These are phyloP conservation scores for Colletotrichum sidae DNA, from an alignment of 2,329 filamentous ascomycete species.

Conservation along the genomic window DNA sequence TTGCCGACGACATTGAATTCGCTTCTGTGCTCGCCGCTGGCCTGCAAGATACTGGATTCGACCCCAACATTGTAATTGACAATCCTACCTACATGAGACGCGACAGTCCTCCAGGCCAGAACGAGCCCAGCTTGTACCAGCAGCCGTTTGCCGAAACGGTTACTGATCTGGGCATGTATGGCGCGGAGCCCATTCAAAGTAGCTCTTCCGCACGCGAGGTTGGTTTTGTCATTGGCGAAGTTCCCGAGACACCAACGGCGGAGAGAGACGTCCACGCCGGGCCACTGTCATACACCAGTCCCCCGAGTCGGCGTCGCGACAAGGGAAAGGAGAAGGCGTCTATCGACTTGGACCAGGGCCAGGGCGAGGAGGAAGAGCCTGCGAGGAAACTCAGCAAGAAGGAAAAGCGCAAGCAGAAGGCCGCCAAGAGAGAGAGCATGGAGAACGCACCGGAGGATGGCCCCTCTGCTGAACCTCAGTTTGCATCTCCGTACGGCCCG, in stretches of 20 bases:
- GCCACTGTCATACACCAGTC: conserved; percentile 44
- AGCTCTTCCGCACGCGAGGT: conserved; percentile 45
- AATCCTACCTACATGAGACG: conserved; percentile 72
- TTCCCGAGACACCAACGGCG: conserved; percentile 51
- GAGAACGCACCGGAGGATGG: conserved; percentile 23
- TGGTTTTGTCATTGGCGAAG: conserved; percentile 62
- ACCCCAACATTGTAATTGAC: conserved; percentile 76
- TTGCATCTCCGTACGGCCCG: background rate
- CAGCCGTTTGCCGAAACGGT: conserved; percentile 62
- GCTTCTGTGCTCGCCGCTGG: conserved; percentile 77
- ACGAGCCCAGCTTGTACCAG: conserved; percentile 61
- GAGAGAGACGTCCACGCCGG: conserved; percentile 11
- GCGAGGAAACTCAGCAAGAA: conserved; percentile 57
- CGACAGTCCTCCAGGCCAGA: conserved; percentile 71
- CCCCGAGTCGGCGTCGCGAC: conserved; percentile 39
- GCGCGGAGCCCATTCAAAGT: conserved; percentile 47
- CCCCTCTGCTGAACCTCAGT: background rate
- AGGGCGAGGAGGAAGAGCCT: conserved; percentile 38
- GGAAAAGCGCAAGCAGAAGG: conserved; percentile 61
- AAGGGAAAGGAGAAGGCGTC: conserved; percentile 41
- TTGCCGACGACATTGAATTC: conserved; percentile 76
- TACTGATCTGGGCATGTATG: conserved; percentile 51
- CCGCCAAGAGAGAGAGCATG: conserved; percentile 49
- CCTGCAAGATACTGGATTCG: conserved; percentile 75
- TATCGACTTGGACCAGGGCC: conserved; percentile 18